A percentile compares a stretch with the other conserved stretches of the same genome.
Conservation (phyloP, 352 stramenopile species). For the Phytopythium oedochilum region DNA sequence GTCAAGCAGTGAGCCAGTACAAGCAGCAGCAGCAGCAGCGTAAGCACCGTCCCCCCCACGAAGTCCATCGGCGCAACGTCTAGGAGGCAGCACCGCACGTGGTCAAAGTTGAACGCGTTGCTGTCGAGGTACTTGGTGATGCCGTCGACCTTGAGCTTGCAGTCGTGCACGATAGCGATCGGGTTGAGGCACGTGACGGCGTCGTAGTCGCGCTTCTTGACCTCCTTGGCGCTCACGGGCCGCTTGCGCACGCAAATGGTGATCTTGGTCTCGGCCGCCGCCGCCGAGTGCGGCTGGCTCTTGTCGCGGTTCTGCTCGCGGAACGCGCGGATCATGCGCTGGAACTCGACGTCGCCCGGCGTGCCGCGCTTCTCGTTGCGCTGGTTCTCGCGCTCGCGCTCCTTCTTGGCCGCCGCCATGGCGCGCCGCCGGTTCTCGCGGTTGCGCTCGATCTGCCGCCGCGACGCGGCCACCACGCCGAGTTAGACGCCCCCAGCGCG, state of each 20-base stretch:
- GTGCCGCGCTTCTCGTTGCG: slow-evolving; percentile 77
- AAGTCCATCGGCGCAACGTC: too few species aligned
- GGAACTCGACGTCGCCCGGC: slow-evolving; percentile 89
- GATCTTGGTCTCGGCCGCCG: slow-evolving; percentile 84
- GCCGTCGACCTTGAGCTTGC: slow-evolving; percentile 97
- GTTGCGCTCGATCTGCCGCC: slow-evolving; percentile 74
- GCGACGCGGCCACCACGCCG: not conserved
- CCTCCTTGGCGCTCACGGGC: slow-evolving; percentile 90
- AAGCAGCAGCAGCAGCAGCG: not conserved
- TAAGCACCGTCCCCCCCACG: too few species aligned
- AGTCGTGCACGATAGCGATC: slow-evolving; percentile 94
- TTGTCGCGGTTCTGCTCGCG: slow-evolving; percentile 73
- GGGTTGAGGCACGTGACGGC: slow-evolving; percentile 95
- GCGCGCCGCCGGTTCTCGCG: slow-evolving; percentile 75
- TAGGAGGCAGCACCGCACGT: slow-evolving; percentile 47
- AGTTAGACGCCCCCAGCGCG: not conserved
- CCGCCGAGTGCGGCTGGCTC: slow-evolving; percentile 30
- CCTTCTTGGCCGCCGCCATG: slow-evolving; percentile 84
- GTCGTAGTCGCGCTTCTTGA: slow-evolving; percentile 93
- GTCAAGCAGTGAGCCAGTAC: slow-evolving; percentile 17
- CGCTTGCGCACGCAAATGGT: slow-evolving; percentile 96
- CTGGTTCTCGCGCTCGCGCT: slow-evolving; percentile 78
- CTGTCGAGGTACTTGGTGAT: slow-evolving; percentile 99
- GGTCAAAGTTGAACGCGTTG: slow-evolving; percentile 92
- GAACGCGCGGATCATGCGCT: slow-evolving; percentile 88